phyloP scores from a whole-genome alignment of 169 alveolate genomes.

The Eimeria zaria region DNA sequence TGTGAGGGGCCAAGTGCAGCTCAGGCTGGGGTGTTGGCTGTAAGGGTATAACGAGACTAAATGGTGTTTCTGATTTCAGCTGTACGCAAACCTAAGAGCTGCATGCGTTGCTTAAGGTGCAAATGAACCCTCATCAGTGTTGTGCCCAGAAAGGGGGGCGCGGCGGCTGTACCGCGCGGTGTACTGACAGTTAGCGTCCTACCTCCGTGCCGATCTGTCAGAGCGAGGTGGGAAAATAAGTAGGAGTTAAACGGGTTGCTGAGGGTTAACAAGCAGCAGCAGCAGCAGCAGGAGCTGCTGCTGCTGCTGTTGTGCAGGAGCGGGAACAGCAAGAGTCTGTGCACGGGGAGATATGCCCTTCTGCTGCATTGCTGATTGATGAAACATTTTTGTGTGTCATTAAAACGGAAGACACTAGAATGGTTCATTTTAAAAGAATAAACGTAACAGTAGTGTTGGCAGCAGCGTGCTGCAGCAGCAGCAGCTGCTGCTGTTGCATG shows the following conservation, averaged over 20 bases:
- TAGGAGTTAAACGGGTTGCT: not conserved
- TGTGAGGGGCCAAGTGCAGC: not conserved
- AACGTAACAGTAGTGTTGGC: not conserved
- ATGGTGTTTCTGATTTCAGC: not conserved
- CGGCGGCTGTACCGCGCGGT: not conserved
- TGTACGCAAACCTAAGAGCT: not conserved
- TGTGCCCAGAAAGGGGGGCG: not conserved
- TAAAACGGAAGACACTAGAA: not conserved
- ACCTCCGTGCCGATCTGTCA: not conserved
- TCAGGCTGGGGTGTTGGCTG: not conserved
- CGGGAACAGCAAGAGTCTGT: not conserved
- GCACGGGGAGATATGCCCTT: constrained; percentile 37
- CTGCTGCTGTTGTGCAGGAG: not conserved
- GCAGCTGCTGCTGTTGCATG: constrained; percentile 14
- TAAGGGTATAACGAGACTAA: not conserved
- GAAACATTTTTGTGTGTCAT: not conserved
- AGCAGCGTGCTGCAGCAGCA: not conserved
- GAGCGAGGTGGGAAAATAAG: not conserved
- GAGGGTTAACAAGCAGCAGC: not conserved
- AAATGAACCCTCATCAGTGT: not conserved
- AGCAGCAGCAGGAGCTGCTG: constrained; percentile 5
- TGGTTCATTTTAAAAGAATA: not conserved
- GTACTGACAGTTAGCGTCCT: not conserved
- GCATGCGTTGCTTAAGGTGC: not conserved
- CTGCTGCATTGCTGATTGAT: not conserved